A percentile compares a stretch with the other conserved stretches of the same genome.
These are phyloP conservation scores for Triticum dicoccoides DNA, from an alignment of 176 grass and related monocot species.

Conservation along the genomic window DNA sequence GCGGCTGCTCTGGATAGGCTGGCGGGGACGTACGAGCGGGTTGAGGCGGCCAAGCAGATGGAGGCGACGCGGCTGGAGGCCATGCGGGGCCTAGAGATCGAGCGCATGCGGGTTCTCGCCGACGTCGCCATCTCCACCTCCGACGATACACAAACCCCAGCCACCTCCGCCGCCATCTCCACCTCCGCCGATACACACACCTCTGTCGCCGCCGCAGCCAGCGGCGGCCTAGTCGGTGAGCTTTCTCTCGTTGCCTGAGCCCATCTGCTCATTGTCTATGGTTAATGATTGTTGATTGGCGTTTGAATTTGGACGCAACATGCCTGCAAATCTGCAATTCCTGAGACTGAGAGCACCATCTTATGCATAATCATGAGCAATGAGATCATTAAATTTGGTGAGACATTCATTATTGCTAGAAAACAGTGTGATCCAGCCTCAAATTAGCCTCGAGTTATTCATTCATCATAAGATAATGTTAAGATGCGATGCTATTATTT, in stretches of 20 bases:
- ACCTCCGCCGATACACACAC: not conserved
- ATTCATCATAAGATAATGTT: not conserved
- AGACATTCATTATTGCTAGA: slow-evolving; percentile 11
- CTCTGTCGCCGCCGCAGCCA: not conserved
- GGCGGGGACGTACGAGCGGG: slow-evolving; percentile 43
- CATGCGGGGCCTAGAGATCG: slow-evolving; percentile 51
- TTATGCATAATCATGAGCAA: not conserved
- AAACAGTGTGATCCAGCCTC: not conserved
- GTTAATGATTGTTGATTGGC: slow-evolving; percentile 8
- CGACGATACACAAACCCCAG: not conserved
- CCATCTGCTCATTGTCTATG: not conserved
- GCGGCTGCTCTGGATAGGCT: slow-evolving; percentile 47
- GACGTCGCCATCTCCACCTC: slow-evolving; percentile 41
- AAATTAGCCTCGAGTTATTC: not conserved
- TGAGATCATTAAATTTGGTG: slow-evolving; percentile 4
- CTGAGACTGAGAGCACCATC: not conserved
- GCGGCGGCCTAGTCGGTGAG: slow-evolving; percentile 35
- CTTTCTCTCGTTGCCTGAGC: not conserved
- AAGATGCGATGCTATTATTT: slow-evolving; percentile 9
- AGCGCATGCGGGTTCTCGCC: slow-evolving; percentile 52
- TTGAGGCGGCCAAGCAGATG: slow-evolving; percentile 48
- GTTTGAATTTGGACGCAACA: not conserved
- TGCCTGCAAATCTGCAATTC: not conserved
- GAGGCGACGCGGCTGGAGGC: slow-evolving; percentile 49
- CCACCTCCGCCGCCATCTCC: slow-evolving; percentile 22